Evolutionary conservation across 78 protist genomes (phyloP).

Genomic region (Guillardia theta): DNA sequence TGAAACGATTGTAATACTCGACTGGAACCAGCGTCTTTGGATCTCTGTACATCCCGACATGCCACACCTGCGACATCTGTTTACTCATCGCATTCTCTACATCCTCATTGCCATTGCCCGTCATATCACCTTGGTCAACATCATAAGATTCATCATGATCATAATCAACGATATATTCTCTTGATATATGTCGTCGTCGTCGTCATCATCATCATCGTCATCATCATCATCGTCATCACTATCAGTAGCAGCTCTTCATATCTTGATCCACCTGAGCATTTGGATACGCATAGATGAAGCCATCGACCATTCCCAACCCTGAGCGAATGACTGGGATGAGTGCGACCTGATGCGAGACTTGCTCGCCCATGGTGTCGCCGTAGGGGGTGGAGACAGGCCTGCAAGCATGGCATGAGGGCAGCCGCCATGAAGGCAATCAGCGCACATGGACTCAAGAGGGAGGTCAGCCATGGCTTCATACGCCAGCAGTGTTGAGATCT

Average conservation of each 20-base stretch:
- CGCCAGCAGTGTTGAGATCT: slow-evolving; percentile 1
- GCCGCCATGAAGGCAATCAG: too few relatives aligned
- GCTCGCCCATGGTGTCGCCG: not conserved
- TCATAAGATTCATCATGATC: not conserved
- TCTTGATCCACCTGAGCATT: not conserved
- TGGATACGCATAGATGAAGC: slow-evolving; percentile 3
- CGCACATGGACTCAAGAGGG: not conserved
- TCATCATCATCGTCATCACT: not conserved
- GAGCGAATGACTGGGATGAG: slow-evolving; percentile 6
- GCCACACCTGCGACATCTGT: slow-evolving; percentile 19
- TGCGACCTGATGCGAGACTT: not conserved
- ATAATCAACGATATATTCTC: not conserved
- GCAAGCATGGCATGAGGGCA: too few relatives aligned
- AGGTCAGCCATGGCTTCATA: slow-evolving; percentile 26
- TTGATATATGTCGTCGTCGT: not conserved
- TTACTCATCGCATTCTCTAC: too few relatives aligned
- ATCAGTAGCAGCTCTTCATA: not conserved
- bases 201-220: not conserved
- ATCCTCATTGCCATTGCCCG: not conserved
- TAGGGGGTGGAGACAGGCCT: not conserved
- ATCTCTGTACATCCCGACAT: not conserved
- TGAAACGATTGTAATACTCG: slow-evolving; percentile 39
- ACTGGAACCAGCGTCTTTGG: slow-evolving; percentile 16
- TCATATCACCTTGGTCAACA: not conserved
- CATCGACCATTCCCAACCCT: slow-evolving; percentile 11